Conservation (phyloP, 2,329 filamentous ascomycete species). For the Fusarium agapanthi region DNA sequence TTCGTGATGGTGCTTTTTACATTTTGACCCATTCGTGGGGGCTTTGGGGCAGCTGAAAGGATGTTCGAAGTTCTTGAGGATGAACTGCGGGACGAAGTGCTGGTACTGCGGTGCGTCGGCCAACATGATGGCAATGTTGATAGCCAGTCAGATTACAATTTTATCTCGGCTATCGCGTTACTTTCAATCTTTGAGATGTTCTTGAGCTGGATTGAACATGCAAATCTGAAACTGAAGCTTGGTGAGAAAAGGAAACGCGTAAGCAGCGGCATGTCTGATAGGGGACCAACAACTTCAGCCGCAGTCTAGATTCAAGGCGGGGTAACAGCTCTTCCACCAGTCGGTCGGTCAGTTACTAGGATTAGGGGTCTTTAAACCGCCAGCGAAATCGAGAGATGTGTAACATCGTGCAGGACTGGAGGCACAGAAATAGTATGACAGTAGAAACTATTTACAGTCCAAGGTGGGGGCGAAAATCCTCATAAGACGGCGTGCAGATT, state of each 20-base stretch:
- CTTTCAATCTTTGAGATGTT: too few species aligned
- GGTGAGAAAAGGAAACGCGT: background rate
- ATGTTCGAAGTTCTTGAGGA: background rate
- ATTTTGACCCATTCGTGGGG: background rate
- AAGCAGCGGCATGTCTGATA: background rate
- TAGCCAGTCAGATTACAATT: background rate
- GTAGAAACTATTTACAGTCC: background rate
- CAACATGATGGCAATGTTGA: background rate
- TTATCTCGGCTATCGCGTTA: background rate
- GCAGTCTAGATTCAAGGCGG: background rate
- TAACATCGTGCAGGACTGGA: background rate
- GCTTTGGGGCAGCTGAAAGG: background rate
- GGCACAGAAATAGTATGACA: background rate
- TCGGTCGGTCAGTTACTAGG: background rate
- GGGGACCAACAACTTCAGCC: background rate
- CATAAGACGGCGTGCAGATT: background rate
- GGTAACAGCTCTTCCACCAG: background rate
- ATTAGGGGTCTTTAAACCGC: accelerated
- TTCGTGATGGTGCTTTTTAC: background rate
- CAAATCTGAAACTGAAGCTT: background rate
- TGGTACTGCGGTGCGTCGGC: background rate
- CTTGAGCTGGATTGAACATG: accelerated
- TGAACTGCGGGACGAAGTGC: background rate
- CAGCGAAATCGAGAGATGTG: background rate
- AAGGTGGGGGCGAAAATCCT: background rate